A percentile compares a stretch with the other conserved stretches of the same genome.
These are phyloP conservation scores for maize (Zea mays) DNA, from an alignment of 176 grass and related monocot genomes.

Conservation along the genomic window Zm-B73-REFERENCE-NAM-5.0 NC_050098.1:172141001-172141500, in stretches of 20 bases:
- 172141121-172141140: conserved; percentile 88
- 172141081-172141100: no score
- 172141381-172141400: not conserved
- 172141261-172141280: not conserved
- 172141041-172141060: not conserved
- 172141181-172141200: conserved; percentile 48
- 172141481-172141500: not conserved
- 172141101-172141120: conserved; percentile 88
- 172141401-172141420: conserved; percentile 14
- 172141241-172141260: conserved; percentile 25
- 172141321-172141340: not conserved
- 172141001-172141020: not conserved
- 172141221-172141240: not conserved
- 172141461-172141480: not conserved
- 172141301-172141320: conserved; percentile 38
- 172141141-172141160: conserved; percentile 69
- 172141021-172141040: not conserved
- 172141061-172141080: conserved; percentile 21
- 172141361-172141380: conserved; percentile 4
- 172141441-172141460: not conserved
- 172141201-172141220: not conserved
- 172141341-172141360: not conserved
- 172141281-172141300: not conserved
- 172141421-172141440: not conserved
- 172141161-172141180: conserved; percentile 42